Conservation (phyloP, 768 basidiomycete species). For the Glaciozyma martinii region DNA sequence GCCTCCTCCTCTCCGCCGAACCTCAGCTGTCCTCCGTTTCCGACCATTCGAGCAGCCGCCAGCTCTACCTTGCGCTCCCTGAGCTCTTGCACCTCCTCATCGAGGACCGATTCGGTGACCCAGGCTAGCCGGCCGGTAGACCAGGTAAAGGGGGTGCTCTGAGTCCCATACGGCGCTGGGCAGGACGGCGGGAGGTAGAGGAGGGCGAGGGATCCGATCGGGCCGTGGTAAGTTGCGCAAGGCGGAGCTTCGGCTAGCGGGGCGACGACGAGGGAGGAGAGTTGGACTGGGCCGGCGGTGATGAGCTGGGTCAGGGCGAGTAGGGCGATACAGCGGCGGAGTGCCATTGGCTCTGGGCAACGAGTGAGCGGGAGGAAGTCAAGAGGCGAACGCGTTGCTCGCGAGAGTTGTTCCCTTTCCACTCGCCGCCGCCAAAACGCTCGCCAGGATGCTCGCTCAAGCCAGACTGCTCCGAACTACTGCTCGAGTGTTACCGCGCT, state of each 20-base stretch:
- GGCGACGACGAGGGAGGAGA: background rate
- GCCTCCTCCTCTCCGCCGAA: background rate
- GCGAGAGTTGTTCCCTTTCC: too few species aligned
- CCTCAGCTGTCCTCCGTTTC: background rate
- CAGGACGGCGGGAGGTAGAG: background rate
- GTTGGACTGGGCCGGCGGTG: background rate
- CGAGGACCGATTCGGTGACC: background rate
- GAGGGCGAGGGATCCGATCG: too few species aligned
- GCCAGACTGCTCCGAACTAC: too few species aligned
- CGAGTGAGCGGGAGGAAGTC: too few species aligned
- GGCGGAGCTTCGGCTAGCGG: background rate
- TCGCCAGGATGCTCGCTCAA: too few species aligned
- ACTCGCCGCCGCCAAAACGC: too few species aligned
- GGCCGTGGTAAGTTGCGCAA: conserved; percentile 3
- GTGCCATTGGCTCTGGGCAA: too few species aligned
- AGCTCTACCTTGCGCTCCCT: background rate
- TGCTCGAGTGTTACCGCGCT: too few species aligned
- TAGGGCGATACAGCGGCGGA: too few species aligned
- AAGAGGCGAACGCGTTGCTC: too few species aligned
- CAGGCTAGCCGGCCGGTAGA: background rate
- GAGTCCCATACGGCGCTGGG: background rate
- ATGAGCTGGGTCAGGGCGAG: background rate
- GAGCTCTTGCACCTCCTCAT: background rate
- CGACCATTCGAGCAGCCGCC: background rate
- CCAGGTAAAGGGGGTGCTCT: background rate